phyloP scores from a whole-genome alignment of 306 rosid species.

The Vigna nakashimae region DNA sequence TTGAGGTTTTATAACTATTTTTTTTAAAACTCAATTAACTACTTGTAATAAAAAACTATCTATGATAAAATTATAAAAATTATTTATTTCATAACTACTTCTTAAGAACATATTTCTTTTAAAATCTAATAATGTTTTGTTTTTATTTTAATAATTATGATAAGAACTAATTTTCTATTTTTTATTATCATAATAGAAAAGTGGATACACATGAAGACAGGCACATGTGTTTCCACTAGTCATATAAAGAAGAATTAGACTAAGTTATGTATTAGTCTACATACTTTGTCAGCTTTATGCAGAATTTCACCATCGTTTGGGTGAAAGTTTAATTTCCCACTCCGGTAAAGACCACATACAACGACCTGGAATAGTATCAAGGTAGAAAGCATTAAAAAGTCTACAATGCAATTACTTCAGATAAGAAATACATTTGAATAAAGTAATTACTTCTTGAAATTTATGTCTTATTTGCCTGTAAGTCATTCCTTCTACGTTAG shows the following conservation, averaged over 20 bases:
- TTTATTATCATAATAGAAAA: no score
- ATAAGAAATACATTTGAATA: conserved; percentile 31
- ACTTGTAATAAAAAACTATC: no score
- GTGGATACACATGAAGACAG: no score
- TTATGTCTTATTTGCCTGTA: conserved; percentile 72
- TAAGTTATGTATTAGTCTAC: conserved; percentile 37
- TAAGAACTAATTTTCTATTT: no score
- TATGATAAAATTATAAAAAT: no score
- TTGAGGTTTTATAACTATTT: no score
- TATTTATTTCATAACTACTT: no score
- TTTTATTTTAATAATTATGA: no score
- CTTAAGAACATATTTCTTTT: no score
- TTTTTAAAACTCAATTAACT: no score
- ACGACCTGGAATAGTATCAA: conserved; percentile 71
- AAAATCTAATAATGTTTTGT: no score
- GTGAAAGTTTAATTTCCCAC: conserved; percentile 85
- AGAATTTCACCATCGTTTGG: conserved; percentile 82
- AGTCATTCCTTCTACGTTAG: conserved; percentile 69
- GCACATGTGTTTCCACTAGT: not conserved
- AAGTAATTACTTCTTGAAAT: conserved; percentile 69
- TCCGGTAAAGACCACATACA: conserved; percentile 89
- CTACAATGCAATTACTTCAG: conserved; percentile 17
- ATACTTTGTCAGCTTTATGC: conserved; percentile 86
- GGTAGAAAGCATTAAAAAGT: conserved; percentile 34
- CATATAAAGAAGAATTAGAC: conserved; percentile 29